A percentile compares a stretch with the other conserved stretches of the same genome.
Evolutionary conservation across 73 alveolate genomes (phyloP).

Genomic region (Breviolum minutum): DNA sequence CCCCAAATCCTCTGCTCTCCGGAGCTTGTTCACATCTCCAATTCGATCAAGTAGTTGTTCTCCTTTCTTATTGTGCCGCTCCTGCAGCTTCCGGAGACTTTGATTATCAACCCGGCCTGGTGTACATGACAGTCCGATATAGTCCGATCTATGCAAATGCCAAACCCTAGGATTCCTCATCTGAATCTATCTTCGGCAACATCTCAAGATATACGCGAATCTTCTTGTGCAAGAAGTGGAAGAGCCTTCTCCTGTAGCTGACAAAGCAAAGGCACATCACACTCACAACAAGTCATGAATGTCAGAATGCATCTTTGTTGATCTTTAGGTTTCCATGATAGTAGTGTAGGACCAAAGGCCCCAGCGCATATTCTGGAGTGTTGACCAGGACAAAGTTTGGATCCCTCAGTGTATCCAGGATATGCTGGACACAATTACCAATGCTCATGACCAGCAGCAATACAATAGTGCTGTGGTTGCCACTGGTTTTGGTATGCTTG

Average conservation of each 20-base stretch:
- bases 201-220: slow-evolving; percentile 53
- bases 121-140: neutral
- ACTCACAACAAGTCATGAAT: neutral
- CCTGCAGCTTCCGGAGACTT: slow-evolving; percentile 8
- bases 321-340: too few species aligned
- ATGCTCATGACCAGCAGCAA: neutral
- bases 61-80: slow-evolving; percentile 93
- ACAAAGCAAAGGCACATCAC: neutral
- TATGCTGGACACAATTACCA: neutral
- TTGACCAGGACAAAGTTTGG: slow-evolving; percentile 70
- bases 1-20: slow-evolving; percentile 47
- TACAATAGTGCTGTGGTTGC: neutral
- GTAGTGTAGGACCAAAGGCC: neutral
- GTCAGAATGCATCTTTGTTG: too few species aligned
- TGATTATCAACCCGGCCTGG: neutral
- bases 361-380: slow-evolving; percentile 66
- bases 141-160: neutral
- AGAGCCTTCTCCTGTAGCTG: slow-evolving; percentile 37
- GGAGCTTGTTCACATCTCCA: slow-evolving; percentile 63
- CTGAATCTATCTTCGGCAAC: slow-evolving; percentile 88
- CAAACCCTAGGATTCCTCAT: slow-evolving; percentile 14
- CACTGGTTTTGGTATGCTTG: slow-evolving; percentile 79
- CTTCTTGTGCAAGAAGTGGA: slow-evolving; percentile 86
- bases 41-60: slow-evolving; percentile 79
- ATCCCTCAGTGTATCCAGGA: neutral